Evolutionary conservation across 1,284 basidiomycete genomes (phyloP), one percentile per base, ranked within the genome.

Genomic region (Irpex lacteus): DNA sequence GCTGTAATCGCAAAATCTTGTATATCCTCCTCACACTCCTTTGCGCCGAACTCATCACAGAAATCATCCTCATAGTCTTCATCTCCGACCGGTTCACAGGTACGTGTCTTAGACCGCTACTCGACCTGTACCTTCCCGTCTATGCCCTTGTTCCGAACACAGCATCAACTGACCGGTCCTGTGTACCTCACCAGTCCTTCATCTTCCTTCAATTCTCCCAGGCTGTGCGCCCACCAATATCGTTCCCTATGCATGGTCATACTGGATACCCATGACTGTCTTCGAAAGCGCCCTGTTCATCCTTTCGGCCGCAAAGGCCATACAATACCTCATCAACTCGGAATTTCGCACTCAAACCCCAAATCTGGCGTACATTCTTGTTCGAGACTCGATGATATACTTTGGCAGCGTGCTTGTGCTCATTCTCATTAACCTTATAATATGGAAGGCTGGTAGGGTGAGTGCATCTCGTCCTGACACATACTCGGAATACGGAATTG

Each of bases 191-290:
- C 8, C 40, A 61, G 60, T 61, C n/a, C 13, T 61, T 6, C 60
- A 40, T 37, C 50, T 56, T 13, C 34, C 50, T 34, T 34, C 60
- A n/a, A 6, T 56, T 5, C n/a, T 55, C 60, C 13, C 19, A 13
- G 60, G 60, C 40, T 61, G 60, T 44, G n/a, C 40, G 5, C 60
- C 60, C 7, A n/a, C 9, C 18, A 34, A 54, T 21, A 38, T 26
- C 38, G 52, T 61, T 8, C 18, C 26, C 11, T 60, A 50, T 26
- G 60, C 60, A 50, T 61, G 60, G 60, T 19, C 60, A 34, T 61
- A 61, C 34, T 61, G 50, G 50, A 56, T 61, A n/a, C 60, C 60
- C 8, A 61, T 56, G 50, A 55, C 34, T 18, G 50, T 61, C 52
- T 54, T 61, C 60, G 60, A 61, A 19, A 61, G 50, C 18, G 52